A percentile compares a stretch with the other conserved stretches of the same genome.
phyloP scores from a whole-genome alignment of 2,329 filamentous ascomycete species.

The Didymosphaeria variabile region DNA sequence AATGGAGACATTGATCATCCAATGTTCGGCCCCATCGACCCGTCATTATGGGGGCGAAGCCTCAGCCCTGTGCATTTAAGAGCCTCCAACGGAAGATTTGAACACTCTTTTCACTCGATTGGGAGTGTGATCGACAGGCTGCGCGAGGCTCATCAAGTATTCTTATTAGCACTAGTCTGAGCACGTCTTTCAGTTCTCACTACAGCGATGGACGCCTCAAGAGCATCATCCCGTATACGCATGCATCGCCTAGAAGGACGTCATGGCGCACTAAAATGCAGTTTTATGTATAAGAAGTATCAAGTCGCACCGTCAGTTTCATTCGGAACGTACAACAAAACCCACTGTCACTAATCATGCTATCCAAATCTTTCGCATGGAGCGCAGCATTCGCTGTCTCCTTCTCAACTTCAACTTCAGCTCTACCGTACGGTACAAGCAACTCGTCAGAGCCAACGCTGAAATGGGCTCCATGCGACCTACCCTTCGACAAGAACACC shows the following conservation, averaged over 20 bases:
- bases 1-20: not conserved
- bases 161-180: not conserved
- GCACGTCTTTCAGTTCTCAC: not conserved
- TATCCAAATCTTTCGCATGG: not conserved
- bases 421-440: not conserved
- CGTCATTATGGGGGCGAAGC: not conserved
- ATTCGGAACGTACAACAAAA: not conserved
- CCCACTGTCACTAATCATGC: not conserved
- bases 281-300: not conserved
- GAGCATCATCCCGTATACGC: not conserved
- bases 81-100: not conserved
- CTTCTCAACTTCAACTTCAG: not conserved
- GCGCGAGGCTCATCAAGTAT: not conserved
- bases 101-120: not conserved
- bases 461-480: conserved; percentile 6
- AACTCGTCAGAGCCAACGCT: not conserved
- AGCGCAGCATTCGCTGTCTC: not conserved
- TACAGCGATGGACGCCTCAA: not conserved
- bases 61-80: not conserved
- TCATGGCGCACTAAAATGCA: not conserved
- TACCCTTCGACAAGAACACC: not conserved
- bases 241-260: not conserved
- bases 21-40: not conserved
- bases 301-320: not conserved
- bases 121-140: not conserved